Evolutionary conservation across 2,329 filamentous ascomycete genomes (phyloP).

Genomic region (Chaetomium strumarium): DNA sequence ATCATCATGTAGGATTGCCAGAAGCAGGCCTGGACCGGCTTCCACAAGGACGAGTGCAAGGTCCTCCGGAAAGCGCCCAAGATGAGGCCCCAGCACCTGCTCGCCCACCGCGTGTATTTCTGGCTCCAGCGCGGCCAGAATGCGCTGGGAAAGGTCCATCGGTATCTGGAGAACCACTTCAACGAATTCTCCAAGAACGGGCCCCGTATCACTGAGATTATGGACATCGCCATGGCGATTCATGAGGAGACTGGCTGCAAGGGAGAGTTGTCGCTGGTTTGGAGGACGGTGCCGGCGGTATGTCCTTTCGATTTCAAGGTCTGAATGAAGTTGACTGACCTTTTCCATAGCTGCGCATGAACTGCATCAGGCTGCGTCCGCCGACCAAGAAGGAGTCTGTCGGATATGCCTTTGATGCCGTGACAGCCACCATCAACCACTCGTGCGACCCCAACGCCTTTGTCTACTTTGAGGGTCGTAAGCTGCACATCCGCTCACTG

Average conservation of each 20-base stretch:
- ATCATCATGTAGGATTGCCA: constrained; percentile 25
- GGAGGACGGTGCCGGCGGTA: constrained; percentile 22
- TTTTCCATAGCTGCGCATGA: constrained; percentile 24
- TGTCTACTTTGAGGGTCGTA: constrained; percentile 29
- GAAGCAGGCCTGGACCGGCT: constrained; percentile 26
- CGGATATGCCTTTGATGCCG: constrained; percentile 30
- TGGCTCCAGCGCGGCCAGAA: constrained; percentile 21
- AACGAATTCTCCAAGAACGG: constrained; percentile 17
- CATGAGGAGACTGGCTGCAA: constrained; percentile 12
- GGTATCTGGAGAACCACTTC: constrained; percentile 26
- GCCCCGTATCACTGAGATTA: constrained; percentile 9
- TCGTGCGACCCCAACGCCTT: constrained; percentile 33
- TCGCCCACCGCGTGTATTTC: constrained; percentile 26
- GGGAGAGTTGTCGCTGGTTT: constrained; percentile 12
- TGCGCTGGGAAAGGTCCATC: constrained; percentile 16
- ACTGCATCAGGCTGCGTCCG: constrained; percentile 24
- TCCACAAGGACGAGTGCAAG: constrained; percentile 30
- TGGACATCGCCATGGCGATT: constrained; percentile 12
- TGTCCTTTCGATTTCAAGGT: background rate
- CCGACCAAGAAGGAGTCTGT: constrained; percentile 19
- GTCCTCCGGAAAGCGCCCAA: constrained; percentile 19
- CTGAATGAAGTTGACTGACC: background rate
- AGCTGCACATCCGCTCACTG: constrained; percentile 30
- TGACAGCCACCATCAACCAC: constrained; percentile 32
- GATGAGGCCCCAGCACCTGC: constrained; percentile 18